Evolutionary conservation across 2,329 filamentous ascomycete species (phyloP).

Genomic region (Colletotrichum karsti): DNA sequence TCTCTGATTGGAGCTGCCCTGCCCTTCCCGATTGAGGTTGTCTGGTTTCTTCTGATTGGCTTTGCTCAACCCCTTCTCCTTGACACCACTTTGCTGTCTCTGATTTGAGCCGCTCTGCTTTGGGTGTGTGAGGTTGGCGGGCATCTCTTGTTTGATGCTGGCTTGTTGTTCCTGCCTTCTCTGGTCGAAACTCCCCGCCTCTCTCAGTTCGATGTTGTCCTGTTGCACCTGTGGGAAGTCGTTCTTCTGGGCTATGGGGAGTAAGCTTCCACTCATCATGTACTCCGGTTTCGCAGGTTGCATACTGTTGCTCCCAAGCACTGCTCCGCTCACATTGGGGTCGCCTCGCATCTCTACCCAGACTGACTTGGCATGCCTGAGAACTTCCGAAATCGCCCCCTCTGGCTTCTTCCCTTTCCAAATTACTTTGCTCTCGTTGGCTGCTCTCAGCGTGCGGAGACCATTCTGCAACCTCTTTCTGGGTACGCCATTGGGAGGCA

Average conservation of each 20-base stretch:
- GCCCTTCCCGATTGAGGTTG: not conserved
- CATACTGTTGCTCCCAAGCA: not conserved
- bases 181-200: not conserved
- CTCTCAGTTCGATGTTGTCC: not conserved
- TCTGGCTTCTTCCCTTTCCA: not conserved
- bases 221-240: not conserved
- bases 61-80: too few species aligned
- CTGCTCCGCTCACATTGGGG: not conserved
- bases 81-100: too few species aligned
- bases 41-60: not conserved
- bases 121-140: not conserved
- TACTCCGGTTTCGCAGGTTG: not conserved
- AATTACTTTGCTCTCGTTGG: not conserved
- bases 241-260: not conserved
- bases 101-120: too few species aligned
- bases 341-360: not conserved
- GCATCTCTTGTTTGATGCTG: not conserved
- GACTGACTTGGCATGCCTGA: not conserved
- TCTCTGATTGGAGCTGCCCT: not conserved
- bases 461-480: conserved; percentile 4
- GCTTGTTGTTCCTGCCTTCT: not conserved
- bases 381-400: not conserved
- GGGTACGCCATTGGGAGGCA: not conserved
- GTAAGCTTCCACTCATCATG: not conserved
- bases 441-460: not conserved